Evolutionary conservation across 1,284 basidiomycete species (phyloP).

Genomic region (Cutaneotrichosporon sp.): DNA sequence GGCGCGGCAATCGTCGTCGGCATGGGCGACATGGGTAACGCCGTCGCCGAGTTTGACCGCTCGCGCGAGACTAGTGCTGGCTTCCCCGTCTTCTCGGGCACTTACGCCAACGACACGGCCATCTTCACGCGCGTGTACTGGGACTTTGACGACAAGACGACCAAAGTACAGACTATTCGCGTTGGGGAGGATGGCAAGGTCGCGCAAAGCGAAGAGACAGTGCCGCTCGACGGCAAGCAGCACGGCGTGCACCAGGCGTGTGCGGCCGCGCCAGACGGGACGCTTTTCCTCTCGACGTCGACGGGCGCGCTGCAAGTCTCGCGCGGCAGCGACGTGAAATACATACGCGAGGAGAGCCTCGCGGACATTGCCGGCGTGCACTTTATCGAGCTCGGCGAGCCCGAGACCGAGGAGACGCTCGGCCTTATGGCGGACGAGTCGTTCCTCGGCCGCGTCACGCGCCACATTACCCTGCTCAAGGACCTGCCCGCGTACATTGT

Average conservation of each 20-base stretch:
- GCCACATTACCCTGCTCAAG: conserved; percentile 64
- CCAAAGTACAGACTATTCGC: conserved; percentile 4
- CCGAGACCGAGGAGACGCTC: conserved; percentile 51
- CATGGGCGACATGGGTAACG: conserved; percentile 47
- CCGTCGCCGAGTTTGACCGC: conserved; percentile 59
- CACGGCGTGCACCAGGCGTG: conserved; percentile 60
- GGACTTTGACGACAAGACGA: conserved; percentile 51
- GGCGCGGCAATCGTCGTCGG: conserved; percentile 58
- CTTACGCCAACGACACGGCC: conserved; percentile 39
- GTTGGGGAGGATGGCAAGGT: conserved; percentile 14
- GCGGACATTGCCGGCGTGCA: conserved; percentile 61
- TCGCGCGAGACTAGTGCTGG: conserved; percentile 41
- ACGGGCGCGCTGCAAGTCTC: conserved; percentile 75
- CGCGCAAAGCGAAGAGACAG: conserved; percentile 4
- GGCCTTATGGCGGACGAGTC: conserved; percentile 53
- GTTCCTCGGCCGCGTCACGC: conserved; percentile 55
- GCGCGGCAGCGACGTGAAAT: conserved; percentile 60
- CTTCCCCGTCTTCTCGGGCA: conserved; percentile 6
- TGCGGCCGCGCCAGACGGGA: conserved; percentile 13
- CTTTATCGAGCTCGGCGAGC: conserved; percentile 74
- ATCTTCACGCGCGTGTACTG: conserved; percentile 65
- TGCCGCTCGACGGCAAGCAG: conserved; percentile 58
- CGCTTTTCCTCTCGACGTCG: conserved; percentile 59
- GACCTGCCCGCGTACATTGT: conserved; percentile 65
- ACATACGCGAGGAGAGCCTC: conserved; percentile 79